phyloP scores from a whole-genome alignment of 192 early-diverging fungal genomes.

The Linnemannia elongata region DNA sequence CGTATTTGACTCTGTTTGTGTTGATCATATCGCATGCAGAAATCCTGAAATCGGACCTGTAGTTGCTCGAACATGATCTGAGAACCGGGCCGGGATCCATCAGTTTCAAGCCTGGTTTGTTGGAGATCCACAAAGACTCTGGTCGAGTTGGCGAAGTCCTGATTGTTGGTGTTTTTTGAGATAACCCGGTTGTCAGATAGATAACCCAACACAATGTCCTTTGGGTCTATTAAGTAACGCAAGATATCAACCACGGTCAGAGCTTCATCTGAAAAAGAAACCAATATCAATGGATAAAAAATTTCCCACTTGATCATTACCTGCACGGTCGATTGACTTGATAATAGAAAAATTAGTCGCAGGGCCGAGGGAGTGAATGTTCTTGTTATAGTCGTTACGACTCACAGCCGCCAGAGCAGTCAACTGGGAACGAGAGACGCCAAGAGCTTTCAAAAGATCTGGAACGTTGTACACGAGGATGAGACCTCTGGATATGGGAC shows the following conservation, averaged over 20 bases:
- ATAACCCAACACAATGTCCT: neutral
- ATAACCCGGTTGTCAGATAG: neutral
- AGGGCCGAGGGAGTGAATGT: neutral
- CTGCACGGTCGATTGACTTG: neutral
- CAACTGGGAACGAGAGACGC: neutral
- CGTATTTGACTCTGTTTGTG: no score
- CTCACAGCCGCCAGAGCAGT: constrained; percentile 9
- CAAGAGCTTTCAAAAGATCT: neutral
- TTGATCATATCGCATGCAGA: no score
- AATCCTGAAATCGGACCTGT: no score
- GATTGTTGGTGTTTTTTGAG: neutral
- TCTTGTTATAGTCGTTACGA: neutral
- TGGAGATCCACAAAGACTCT: neutral
- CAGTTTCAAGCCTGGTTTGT: no score
- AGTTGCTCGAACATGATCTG: no score
- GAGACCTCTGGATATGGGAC: neutral
- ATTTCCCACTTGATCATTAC: neutral
- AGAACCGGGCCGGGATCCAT: no score
- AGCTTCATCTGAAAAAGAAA: neutral
- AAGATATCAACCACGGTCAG: neutral
- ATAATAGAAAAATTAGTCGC: neutral
- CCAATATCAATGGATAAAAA: neutral
- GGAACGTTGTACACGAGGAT: constrained; percentile 4
- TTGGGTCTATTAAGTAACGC: neutral
- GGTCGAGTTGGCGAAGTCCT: neutral